Conservation (phyloP, 2,329 filamentous ascomycete species). For the Pseudocercospora musae region DNA sequence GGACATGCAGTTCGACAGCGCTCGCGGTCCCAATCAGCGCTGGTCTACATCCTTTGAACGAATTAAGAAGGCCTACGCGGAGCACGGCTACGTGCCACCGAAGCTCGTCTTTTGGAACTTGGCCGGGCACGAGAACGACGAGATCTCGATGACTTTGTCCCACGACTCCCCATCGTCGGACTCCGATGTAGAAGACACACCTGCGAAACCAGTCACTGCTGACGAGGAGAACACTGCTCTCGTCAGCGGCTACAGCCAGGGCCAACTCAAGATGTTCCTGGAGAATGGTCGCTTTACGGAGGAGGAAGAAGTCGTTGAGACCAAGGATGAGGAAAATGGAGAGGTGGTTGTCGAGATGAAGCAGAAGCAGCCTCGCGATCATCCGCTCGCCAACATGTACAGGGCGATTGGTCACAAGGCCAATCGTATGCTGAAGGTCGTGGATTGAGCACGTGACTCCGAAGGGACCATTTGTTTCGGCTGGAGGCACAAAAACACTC, state of each 20-base stretch:
- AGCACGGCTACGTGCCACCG: conserved; percentile 57
- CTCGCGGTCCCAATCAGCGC: conserved; percentile 17
- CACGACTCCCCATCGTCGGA: conserved; percentile 1
- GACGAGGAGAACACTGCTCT: conserved; percentile 47
- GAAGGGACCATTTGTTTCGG: neutral
- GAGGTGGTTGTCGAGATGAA: conserved; percentile 28
- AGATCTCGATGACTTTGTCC: conserved; percentile 22
- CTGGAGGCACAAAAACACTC: neutral
- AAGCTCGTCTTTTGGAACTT: conserved; percentile 62
- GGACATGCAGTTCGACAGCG: conserved; percentile 59
- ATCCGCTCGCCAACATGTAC: conserved; percentile 46
- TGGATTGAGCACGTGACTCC: conserved; percentile 45
- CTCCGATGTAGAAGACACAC: conserved; percentile 16
- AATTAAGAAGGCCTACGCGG: conserved; percentile 46
- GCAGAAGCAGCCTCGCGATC: conserved; percentile 36
- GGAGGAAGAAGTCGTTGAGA: conserved; percentile 37
- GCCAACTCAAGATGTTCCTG: conserved; percentile 57
- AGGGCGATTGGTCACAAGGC: conserved; percentile 54
- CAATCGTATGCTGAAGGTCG: conserved; percentile 55
- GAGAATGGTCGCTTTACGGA: conserved; percentile 49
- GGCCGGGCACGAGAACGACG: conserved; percentile 37
- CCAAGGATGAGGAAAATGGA: conserved; percentile 26
- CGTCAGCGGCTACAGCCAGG: conserved; percentile 58
- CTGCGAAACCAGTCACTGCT: conserved; percentile 51
- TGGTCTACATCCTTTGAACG: conserved; percentile 52